Evolutionary conservation across 2,329 filamentous ascomycete species (phyloP), one percentile per base, ranked within the genome.

Genomic region (Acephala macrosclerotiorum): DNA sequence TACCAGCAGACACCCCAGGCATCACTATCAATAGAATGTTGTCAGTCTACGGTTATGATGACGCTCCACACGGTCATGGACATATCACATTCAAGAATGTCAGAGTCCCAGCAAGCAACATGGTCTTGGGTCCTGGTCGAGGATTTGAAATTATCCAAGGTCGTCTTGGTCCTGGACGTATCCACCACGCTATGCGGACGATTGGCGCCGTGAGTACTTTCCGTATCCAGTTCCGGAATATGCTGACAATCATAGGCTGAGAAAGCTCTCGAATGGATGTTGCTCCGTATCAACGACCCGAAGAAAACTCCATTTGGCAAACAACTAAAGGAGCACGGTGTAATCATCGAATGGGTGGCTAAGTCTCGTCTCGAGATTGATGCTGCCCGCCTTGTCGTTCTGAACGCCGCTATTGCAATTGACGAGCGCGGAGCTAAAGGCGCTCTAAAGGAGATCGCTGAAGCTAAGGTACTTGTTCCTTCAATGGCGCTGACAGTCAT

Each of bases 141-240:
- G 96, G 96, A 22, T 99, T 99, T 79, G 96, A 99, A 80, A 97
- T 99, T 77, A 97, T 99, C 76, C 96, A 99, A 79, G 96, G 96
- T 65, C 93, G 96, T 73, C 90, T 99, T 26, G 96, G 96, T 0
- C 96, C 96, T 1, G 96, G 96, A 38, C 92, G 96, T 65, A 98
- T 99, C 77, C 96, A 99, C 82, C 96, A 99, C 82, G 93, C 94
- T 66, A 99, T 99, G 96, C 90, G 96, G 70, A 90, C 89, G 67
- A 96, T 99, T 76, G 96, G 96, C 61, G 91, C 93, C 60, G 88
- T 88, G 81, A 78, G 84, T 81, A 60, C 25, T 18, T 45, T 45
- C 16, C 18, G 29, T 35, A 3, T 33, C 12, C n/a, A 4, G 3
- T 6, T 38, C 14, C 29, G 29, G 6, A 33, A 66, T 45, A 11